Evolutionary conservation across 371 early-diverging fungal species (phyloP).

Genomic region (Circinella minor): DNA sequence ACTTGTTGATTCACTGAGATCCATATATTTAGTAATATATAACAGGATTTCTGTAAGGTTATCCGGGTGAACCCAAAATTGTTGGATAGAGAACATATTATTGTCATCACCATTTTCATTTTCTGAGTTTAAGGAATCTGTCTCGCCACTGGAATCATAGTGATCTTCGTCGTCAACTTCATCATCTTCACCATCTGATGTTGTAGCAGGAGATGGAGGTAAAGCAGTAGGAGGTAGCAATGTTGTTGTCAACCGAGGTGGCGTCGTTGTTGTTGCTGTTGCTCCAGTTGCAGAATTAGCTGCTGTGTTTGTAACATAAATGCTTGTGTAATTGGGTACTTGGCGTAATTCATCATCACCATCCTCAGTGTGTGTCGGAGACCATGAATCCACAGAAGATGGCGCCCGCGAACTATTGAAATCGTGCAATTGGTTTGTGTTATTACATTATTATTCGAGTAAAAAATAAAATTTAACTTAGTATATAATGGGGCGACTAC

Average conservation of each 20-base stretch:
- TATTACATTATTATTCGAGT: too few relatives aligned
- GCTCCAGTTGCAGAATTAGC: neutral
- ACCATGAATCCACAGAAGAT: neutral
- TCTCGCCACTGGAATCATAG: neutral
- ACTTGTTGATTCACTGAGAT: neutral
- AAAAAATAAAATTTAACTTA: too few relatives aligned
- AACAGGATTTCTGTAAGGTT: constrained; percentile 13
- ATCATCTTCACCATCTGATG: constrained; percentile 9
- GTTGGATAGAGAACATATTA: constrained; percentile 3
- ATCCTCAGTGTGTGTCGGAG: neutral
- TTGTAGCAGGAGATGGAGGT: constrained; percentile 13
- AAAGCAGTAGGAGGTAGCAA: neutral
- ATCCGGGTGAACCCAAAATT: constrained; percentile 21
- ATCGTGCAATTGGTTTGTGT: too few relatives aligned
- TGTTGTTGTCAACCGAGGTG: constrained; percentile 5
- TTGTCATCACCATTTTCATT: neutral
- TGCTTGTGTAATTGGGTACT: constrained; percentile 14
- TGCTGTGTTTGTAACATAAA: constrained; percentile 4
- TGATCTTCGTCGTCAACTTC: neutral
- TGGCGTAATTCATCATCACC: constrained; percentile 12
- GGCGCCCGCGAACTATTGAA: neutral
- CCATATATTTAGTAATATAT: constrained; percentile 11
- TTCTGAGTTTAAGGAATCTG: neutral
- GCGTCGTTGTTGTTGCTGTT: neutral
- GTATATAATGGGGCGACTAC: too few relatives aligned